Base-by-base conservation (phyloP, 2,329 filamentous ascomycete genomes). In the Trichoderma koningii region DNA sequence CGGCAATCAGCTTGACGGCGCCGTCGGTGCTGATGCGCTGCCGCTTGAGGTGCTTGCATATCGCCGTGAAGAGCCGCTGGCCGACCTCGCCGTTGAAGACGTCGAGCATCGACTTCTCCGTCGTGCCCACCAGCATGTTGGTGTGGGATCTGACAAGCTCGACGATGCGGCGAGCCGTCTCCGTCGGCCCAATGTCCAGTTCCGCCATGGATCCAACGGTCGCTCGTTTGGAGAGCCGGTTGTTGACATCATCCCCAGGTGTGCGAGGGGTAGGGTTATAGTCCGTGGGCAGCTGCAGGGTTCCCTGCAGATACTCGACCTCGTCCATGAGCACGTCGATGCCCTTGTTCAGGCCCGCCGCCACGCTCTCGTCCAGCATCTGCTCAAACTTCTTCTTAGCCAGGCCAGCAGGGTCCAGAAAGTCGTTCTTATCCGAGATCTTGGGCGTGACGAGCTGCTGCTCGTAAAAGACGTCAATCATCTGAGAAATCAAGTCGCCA, bases 311-410 rank as follows among this genome's bases (percentile, higher is more conserved):
- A 74, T 96, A 97, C 76, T 99, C 95, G 30, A 98, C 93, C 79
- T 99, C 95, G 71, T 96, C 93, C 90, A 99, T 98, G 50, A 99
- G 85, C 65, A 97, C 95, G 73, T 99, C 94, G 68, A 99, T 98
- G 69, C 95, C 95, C 79, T 96, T 97, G 77, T 97, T 97, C 68
- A 99, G 81, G 1, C 96, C 96, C 9, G 94, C 93, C 4, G 95
- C 95, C 7, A 99, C 95, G 66, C 92, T 91, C 78, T 98, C 95
- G 73, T 99, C 95, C 1, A 99, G 88, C 90, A 97, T 97, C 74
- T 97, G 93, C 81, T 99, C 95, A 72, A 98, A 99, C 69, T 92
- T 93, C 80, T 97, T 98, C 85, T 99, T 99, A 69, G 95, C 93
- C 71, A 97, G 89, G 38, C 91, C 90, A 0, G 93, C 92, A 21